Conservation (phyloP, 2,329 filamentous ascomycete species). For the Colletotrichum neosansevieriae region DNA sequence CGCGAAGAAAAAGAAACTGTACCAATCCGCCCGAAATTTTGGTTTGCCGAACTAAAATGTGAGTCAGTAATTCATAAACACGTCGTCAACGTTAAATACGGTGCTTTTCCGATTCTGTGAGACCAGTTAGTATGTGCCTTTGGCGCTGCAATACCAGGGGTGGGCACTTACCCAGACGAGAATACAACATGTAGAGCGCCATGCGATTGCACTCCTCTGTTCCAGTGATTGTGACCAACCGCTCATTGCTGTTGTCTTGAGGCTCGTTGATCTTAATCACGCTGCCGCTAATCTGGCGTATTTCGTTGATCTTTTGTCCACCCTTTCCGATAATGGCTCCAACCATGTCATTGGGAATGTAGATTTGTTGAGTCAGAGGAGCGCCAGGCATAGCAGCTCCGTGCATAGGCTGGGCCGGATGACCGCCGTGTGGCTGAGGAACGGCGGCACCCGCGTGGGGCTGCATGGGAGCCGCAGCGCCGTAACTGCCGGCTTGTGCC, state of each 20-base stretch:
- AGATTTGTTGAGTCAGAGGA: conserved; percentile 97
- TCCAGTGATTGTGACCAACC: conserved; percentile 95
- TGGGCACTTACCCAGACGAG: conserved; percentile 79
- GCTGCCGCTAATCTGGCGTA: conserved; percentile 94
- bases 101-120: conserved; percentile 60
- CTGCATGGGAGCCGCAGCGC: conserved; percentile 82
- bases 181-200: conserved; percentile 99
- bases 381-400: conserved; percentile 75
- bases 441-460: conserved; percentile 74
- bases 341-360: conserved; percentile 99
- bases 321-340: conserved; percentile 99
- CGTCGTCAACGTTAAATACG: conserved; percentile 51
- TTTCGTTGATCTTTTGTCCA: conserved; percentile 99
- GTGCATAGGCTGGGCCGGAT: conserved; percentile 77
- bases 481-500: conserved; percentile 79
- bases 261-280: conserved; percentile 99
- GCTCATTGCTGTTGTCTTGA: conserved; percentile 98
- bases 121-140: conserved; percentile 45
- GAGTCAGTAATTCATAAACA: conserved; percentile 40
- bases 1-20: conserved; percentile 39
- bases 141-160: conserved; percentile 48
- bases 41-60: conserved; percentile 41
- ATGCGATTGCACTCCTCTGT: conserved; percentile 99
- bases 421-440: conserved; percentile 66
- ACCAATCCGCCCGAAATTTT: conserved; percentile 39